Evolutionary conservation across 2,329 filamentous ascomycete species (phyloP), one percentile per base, ranked within the genome.

Genomic region (Metarhizium brunneum): DNA sequence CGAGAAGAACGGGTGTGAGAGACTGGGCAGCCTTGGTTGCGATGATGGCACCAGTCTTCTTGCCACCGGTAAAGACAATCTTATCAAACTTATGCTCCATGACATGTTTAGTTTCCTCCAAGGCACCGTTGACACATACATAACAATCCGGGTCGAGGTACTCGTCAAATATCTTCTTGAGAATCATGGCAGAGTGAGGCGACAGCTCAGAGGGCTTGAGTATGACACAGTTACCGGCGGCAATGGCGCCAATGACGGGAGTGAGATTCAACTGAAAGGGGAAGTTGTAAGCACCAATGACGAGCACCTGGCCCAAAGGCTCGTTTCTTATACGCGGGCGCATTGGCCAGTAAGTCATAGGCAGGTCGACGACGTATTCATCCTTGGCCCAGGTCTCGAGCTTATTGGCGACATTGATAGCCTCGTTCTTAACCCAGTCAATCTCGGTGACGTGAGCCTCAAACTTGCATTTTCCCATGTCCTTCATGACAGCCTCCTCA

Each of bases 251-350:
- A 59, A 96, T 82, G 58, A 95, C 71, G 2, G 92, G 91, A 1
- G 83, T 81, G 45, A 97, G 69, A 42, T 85, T 84, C 47, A 97
- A 79, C 72, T 92, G 86, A 69, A 96, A 76, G 53, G 94, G 94
- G 70, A 92, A 96, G 77, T 99, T 99, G 82, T 90, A 97, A 47
- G 94, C 85, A 56, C 91, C 90, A 66, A 97, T 95, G 65, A 96
- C 83, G 63, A 97, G 77, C 11, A 90, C 84, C 45, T 84, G 77
- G 40, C 94, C 94, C 56, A 96, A 71, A 1, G 94, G 94, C 66
- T 97, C 92, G 74, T 95, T 95, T 61, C 85, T 80, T 68, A 95
- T 85, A 66, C 81, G 86, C 42, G 91, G 87, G 55, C 77, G 85
- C 73, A 95, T 80, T 47, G 87, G 67, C 62, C 79, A 79, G 72